Percentiles rank a stretch among this genome's conserved stretches.
These are phyloP conservation scores for Paraglomus brasilianum DNA, from an alignment of 192 early-diverging fungal genomes.

Conservation along the genomic window DNA sequence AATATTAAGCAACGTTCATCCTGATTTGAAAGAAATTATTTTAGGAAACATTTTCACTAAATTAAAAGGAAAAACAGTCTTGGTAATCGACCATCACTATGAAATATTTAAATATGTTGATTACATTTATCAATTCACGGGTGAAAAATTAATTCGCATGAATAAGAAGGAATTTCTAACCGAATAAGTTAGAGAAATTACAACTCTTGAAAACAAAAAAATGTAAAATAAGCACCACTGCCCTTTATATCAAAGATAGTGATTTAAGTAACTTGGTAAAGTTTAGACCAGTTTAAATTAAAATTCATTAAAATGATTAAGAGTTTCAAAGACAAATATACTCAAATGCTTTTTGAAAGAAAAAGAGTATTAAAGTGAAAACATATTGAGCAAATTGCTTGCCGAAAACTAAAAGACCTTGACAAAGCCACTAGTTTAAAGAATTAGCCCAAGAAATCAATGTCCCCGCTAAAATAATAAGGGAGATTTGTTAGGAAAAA, in stretches of 20 bases:
- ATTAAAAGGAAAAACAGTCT: slow-evolving; percentile 17
- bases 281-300: slow-evolving; percentile 16
- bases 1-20: slow-evolving; percentile 22
- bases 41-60: slow-evolving; percentile 10
- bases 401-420: too few species aligned
- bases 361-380: too few species aligned
- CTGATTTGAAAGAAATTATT: slow-evolving; percentile 8
- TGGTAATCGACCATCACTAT: slow-evolving; percentile 20
- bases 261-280: slow-evolving; percentile 20
- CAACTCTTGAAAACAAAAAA: too few species aligned
- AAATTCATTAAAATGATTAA: too few species aligned
- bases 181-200: slow-evolving; percentile 5
- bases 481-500: too few species aligned
- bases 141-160: slow-evolving; percentile 4
- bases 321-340: too few species aligned
- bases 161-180: slow-evolving; percentile 17
- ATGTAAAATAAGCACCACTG: too few species aligned
- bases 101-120: slow-evolving; percentile 21
- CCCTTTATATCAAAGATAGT: slow-evolving; percentile 16
- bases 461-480: too few species aligned
- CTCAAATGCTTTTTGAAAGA: too few species aligned
- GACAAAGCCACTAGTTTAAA: too few species aligned
- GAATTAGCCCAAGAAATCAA: too few species aligned
- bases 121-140: slow-evolving; percentile 19
- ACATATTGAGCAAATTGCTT: too few species aligned